Conservation (phyloP, 371 early-diverging fungal genomes). For the Syncephalastrum monosporum region DNA sequence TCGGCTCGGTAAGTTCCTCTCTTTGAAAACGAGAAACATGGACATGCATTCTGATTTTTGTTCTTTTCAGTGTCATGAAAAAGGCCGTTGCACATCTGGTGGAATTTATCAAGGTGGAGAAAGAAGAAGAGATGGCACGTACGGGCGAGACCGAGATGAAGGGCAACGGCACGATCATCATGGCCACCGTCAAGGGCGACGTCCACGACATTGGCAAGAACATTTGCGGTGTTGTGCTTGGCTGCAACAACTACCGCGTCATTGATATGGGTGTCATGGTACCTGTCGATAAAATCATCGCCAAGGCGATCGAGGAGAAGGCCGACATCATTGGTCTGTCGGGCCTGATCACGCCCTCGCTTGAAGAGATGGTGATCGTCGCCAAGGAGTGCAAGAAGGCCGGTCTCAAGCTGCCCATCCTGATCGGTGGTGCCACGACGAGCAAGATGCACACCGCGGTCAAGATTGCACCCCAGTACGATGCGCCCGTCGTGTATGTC, state of each 20-base stretch:
- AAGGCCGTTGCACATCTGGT: constrained; percentile 93
- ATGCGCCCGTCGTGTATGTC: constrained; percentile 67
- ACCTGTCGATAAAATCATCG: constrained; percentile 87
- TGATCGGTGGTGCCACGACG: constrained; percentile 95
- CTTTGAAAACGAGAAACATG: constrained; percentile 14
- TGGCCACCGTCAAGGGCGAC: constrained; percentile 95
- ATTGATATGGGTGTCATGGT: constrained; percentile 95
- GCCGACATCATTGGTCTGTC: constrained; percentile 90
- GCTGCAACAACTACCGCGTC: constrained; percentile 94
- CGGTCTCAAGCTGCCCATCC: constrained; percentile 82
- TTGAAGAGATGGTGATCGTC: constrained; percentile 95
- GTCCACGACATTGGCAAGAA: constrained; percentile 91
- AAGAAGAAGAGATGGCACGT: constrained; percentile 58
- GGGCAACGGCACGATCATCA: constrained; percentile 74
- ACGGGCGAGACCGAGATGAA: constrained; percentile 47
- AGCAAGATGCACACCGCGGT: constrained; percentile 95
- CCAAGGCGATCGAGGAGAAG: constrained; percentile 80
- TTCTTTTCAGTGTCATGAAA: constrained; percentile 73
- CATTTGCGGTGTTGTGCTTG: constrained; percentile 92
- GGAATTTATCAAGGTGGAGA: constrained; percentile 89
- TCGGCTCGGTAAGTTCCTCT: constrained; percentile 64
- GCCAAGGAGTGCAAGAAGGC: constrained; percentile 88
- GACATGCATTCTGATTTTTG: background rate
- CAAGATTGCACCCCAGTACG: constrained; percentile 88
- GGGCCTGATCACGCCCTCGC: constrained; percentile 91